Evolutionary conservation across 2,329 filamentous ascomycete species (phyloP), one percentile per base, ranked within the genome.

Genomic region (Fonsecaea pedrosoi): DNA sequence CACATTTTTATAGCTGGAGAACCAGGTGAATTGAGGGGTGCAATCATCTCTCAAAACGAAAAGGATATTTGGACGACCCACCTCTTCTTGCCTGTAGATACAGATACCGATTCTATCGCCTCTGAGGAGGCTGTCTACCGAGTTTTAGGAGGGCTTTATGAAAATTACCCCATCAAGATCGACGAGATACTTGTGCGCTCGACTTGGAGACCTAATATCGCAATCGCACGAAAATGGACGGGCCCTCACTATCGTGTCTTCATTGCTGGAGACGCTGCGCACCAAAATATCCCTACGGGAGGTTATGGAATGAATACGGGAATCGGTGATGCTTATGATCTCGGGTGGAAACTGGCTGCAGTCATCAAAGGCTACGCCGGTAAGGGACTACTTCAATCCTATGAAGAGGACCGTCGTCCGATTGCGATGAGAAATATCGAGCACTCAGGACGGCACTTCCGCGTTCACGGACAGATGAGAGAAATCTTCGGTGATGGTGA

Each of bases 191-290:
- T 77, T 1, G 75, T 76, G 1, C 59, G 65, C 13, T 74, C 69
- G 45, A 35, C 56, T 25, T 78, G 74, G 73, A 60, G 72, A 45
- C 74, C 73, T 1, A 75, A 71, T 45, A 74, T 77, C 21, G 67
- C 65, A 13, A 56, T 78, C 9, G 75, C 75, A 0, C 65, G 74
- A 2, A 13, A 42, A 1, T 77, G 72, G 30, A 30, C 30, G 6
- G 67, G 62, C 5, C 40, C 48, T 3, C 40, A 55, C 9, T 54
- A 66, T 2, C 64, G 66, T 0, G 67, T 76, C 3, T 74, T 78
- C 54, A 75, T 88, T 0, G 84, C 82, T 1, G 85, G 86, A 12
- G 86, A 88, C n/a, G n/a, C n/a, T n/a, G n/a, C n/a, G n/a, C n/a
- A n/a, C n/a, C n/a, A n/a, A n/a, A n/a, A n/a, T n/a, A 84, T 79